Conservation (phyloP, 73 alveolate species). For the Paraurostyla sp. region DNA sequence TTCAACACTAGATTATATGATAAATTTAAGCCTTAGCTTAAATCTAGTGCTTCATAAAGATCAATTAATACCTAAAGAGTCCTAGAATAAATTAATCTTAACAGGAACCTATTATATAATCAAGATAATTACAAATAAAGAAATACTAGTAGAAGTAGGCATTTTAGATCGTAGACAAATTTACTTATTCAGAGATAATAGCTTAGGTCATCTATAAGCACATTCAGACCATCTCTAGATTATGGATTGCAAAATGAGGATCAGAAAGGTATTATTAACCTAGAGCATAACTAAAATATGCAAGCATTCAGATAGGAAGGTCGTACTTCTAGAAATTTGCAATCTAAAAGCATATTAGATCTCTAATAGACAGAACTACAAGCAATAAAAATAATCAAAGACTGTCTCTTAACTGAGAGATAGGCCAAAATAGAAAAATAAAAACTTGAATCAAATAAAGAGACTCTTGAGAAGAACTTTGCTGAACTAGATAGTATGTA, state of each 20-base stretch:
- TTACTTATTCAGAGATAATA: not conserved
- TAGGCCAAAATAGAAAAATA: not conserved
- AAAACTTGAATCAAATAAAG: not conserved
- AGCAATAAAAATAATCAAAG: slow-evolving; percentile 11
- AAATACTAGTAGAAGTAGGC: not conserved
- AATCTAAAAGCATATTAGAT: not conserved
- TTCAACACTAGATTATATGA: slow-evolving; percentile 30
- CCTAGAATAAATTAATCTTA: not conserved
- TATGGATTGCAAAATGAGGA: not conserved
- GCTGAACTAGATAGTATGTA: not conserved
- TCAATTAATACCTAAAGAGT: not conserved
- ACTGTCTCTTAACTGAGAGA: not conserved
- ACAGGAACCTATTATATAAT: not conserved
- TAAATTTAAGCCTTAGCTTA: no score
- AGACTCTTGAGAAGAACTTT: not conserved
- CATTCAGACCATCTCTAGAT: slow-evolving; percentile 28
- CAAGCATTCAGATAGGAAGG: no score
- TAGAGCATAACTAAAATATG: no score
- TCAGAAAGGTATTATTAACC: not conserved
- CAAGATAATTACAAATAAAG: not conserved
- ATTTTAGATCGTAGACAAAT: not conserved
- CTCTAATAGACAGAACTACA: not conserved
- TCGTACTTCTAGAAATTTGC: not conserved
- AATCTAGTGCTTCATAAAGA: not conserved
- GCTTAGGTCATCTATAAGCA: not conserved